Conservation (phyloP, 2,329 filamentous ascomycete species). For the Xylariaceae sp. region DNA sequence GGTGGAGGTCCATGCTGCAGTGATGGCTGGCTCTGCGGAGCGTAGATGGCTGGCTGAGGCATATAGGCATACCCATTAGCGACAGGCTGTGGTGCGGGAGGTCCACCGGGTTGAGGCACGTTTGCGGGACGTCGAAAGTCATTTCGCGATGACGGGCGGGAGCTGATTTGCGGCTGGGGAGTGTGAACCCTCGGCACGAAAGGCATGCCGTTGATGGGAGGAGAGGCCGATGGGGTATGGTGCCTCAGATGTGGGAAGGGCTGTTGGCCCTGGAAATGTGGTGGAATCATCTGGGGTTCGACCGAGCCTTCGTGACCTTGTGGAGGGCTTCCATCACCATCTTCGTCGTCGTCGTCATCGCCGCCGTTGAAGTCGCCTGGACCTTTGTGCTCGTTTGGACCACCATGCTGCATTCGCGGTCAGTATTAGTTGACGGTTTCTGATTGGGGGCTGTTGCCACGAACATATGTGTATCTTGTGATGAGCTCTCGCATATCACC, state of each 20-base stretch:
- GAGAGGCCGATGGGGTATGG: conserved; percentile 83
- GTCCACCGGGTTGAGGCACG: conserved; percentile 68
- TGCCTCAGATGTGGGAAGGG: conserved; percentile 84
- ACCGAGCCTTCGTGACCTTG: conserved; percentile 62
- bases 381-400: conserved; percentile 94
- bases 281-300: conserved; percentile 68
- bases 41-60: conserved; percentile 85
- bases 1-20: conserved; percentile 48
- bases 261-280: conserved; percentile 70
- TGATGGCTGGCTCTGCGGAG: conserved; percentile 60
- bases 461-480: conserved; percentile 85
- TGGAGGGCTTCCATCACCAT: conserved; percentile 75
- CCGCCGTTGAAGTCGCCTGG: conserved; percentile 89
- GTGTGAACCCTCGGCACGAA: conserved; percentile 78
- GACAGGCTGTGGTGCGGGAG: conserved; percentile 65
- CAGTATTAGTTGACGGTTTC: conserved; percentile 18
- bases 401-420: conserved; percentile 72
- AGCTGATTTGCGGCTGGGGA: conserved; percentile 77
- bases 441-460: conserved; percentile 45
- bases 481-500: conserved; percentile 91
- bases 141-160: conserved; percentile 80
- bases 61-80: conserved; percentile 80
- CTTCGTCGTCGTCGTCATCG: conserved; percentile 84
- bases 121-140: conserved; percentile 78
- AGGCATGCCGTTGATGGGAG: conserved; percentile 80